Evolutionary conservation across 2,329 filamentous ascomycete genomes (phyloP).

Genomic region (Gyromitra esculenta): DNA sequence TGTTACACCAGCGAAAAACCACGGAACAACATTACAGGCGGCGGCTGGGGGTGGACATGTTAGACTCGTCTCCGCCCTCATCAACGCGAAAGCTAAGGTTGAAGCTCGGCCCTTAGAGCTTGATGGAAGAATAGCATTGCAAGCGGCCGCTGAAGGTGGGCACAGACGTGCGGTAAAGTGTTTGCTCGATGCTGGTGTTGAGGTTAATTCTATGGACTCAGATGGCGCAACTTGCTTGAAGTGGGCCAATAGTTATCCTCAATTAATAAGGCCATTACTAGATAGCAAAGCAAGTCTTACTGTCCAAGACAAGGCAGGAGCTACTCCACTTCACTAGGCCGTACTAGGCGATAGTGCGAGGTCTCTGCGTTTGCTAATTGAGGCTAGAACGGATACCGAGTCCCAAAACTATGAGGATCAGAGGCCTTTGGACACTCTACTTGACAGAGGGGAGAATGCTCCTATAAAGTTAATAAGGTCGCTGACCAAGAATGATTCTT

Average conservation of each 20-base stretch:
- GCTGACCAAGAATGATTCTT: constrained; percentile 12
- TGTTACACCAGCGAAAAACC: neutral
- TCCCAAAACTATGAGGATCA: constrained; percentile 29
- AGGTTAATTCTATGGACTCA: neutral
- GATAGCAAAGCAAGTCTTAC: neutral
- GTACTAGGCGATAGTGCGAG: constrained; percentile 3
- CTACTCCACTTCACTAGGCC: constrained; percentile 21
- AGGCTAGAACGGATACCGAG: constrained; percentile 26
- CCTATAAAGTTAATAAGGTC: constrained; percentile 4
- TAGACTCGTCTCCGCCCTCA: neutral
- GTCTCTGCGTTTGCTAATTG: constrained; percentile 21
- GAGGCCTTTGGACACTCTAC: constrained; percentile 23
- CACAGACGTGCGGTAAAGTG: neutral
- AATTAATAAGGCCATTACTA: neutral
- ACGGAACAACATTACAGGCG: neutral
- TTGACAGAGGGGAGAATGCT: constrained; percentile 15
- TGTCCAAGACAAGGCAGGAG: neutral
- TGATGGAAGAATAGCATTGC: neutral
- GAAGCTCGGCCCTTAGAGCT: neutral
- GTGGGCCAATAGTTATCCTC: neutral
- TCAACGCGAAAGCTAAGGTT: neutral
- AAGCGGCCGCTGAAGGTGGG: neutral
- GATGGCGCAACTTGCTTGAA: neutral
- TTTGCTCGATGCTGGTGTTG: neutral
- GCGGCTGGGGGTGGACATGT: neutral